Base-by-base conservation (phyloP, 371 early-diverging fungal genomes). In the Cladochytrium tenue region DNA sequence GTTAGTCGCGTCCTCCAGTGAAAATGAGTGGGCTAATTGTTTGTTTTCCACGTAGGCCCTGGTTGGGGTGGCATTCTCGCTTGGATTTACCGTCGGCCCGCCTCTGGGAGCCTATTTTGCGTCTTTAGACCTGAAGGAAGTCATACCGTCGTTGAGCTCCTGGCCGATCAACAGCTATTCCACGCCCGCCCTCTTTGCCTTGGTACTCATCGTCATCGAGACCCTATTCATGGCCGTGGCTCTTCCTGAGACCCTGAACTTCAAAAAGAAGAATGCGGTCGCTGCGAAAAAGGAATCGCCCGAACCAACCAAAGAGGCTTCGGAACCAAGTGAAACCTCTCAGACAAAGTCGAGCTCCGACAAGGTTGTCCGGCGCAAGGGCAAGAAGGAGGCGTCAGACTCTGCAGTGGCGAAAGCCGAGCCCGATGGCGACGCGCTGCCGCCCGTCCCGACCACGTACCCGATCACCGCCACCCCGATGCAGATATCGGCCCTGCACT, bases 81-180 rank as follows among this genome's bases (percentile, higher is more conserved):
- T 93, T 28, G 97, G 95, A 1, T 98, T 98, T 71, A 97, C 98
- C 0, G 62, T 96, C 56, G 98, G 98, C 3, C 98, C 98, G 0
- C 90, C 93, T 15, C 73, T 96, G 13, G 81, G 95, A 28, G 98
- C 97, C 1, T 95, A 90, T 79, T 92, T 95, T 72, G 91, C 94
- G 4, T 88, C 88, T 13, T 77, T 79, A 55, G 88, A 92, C 70
- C 74, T 95, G 1, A 70, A 83, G 25, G 53, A 78, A 34, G 3
- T 73, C 3, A 83, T 85, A 62, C 88, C 89, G 17, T 66, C 68
- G 2, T 59, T 89, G 36, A 74, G 76, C 0, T 60, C 81, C 34
- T 87, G 83, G 57, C 88, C 89, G 0, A 75, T 92, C 15, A 89
- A 93, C 73, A 83, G 86, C 2, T 94, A 88, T 72, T 91, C 93